Base-by-base conservation (phyloP, 2,329 filamentous ascomycete genomes). In the Penicillium sp. region DNA sequence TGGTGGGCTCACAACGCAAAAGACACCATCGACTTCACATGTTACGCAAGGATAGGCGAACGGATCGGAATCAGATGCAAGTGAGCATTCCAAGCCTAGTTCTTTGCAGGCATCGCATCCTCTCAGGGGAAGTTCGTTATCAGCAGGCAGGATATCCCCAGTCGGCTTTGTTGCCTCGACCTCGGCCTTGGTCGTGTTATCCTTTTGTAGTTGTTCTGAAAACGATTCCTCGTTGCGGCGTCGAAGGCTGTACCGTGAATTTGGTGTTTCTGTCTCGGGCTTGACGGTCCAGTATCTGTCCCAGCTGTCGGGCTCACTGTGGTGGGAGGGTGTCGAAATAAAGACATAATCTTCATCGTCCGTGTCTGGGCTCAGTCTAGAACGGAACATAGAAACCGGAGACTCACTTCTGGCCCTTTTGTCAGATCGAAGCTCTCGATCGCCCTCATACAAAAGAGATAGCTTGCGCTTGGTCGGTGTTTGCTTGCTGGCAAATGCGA, bases 1-100 rank as follows among this genome's bases (percentile, higher is more conserved):
- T 31, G 68, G 51, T 4, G 63, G 66, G 37, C 74, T 68, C 2
- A 76, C 63, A 17, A 76, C 70, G 57, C 77, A 78, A 15, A 74
- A 71, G 15, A 69, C 48, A 5, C 61, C 62, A 38, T 71, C 65
- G 3, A 67, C 67, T 6, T 45, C 54, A 54, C 77, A 79, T 15
- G 60, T 60, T 10, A 65, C 41, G 61, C 77, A 79, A 4, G 76
- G 77, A 62, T 75, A 78, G 2, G 57, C 50, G 4, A 60, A 57
- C 15, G 70, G 70, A 51, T 73, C 63, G 4, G 73, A 62, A 13
- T 75, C 50, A 4, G 33, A 47, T 40, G 19, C 15, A 41, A 79
- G 64, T 0, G 72, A 70, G 56, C 77, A 78, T 6, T 63, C 57
- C 65, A 77, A 4, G 19, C 33, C 23, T 37, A 64, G 8, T 27